Evolutionary conservation across 306 rosid genomes (phyloP).

Genomic region (Potentilla sterilis): DNA sequence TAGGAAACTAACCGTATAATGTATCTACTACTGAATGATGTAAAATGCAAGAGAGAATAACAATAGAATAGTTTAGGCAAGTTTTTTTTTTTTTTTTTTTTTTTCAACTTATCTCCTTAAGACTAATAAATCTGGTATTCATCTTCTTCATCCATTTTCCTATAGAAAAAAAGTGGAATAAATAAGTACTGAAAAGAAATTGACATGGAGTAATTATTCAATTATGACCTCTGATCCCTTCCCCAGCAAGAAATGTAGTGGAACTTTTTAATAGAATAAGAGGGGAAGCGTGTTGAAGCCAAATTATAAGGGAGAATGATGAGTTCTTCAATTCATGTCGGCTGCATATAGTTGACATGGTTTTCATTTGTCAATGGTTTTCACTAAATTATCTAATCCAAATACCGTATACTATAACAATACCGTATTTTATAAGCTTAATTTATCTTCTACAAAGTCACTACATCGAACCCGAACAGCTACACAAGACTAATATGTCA

Average conservation of each 20-base stretch:
- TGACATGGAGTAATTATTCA: background rate
- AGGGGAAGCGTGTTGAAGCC: constrained; percentile 2
- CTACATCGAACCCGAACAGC: background rate
- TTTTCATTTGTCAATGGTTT: background rate
- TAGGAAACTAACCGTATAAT: background rate
- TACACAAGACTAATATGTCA: constrained; percentile 19
- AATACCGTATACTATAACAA: background rate
- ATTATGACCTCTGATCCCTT: constrained; percentile 17
- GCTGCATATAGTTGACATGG: constrained; percentile 1
- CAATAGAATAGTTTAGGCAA: background rate
- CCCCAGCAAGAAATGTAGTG: background rate
- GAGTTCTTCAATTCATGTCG: background rate
- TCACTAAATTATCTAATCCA: background rate
- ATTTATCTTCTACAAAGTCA: constrained; percentile 3
- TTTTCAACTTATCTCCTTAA: background rate
- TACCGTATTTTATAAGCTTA: constrained; percentile 4
- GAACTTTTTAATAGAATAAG: background rate
- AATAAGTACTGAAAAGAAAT: background rate
- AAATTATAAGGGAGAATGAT: background rate
- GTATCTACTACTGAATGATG: background rate
- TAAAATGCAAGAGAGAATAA: background rate
- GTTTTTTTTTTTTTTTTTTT: background rate
- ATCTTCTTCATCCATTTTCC: background rate
- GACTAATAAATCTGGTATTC: background rate
- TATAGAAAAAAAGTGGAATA: background rate